Evolutionary conservation across 2,329 filamentous ascomycete species (phyloP), one percentile per base, ranked within the genome.

Genomic region (Fusarium sp.): DNA sequence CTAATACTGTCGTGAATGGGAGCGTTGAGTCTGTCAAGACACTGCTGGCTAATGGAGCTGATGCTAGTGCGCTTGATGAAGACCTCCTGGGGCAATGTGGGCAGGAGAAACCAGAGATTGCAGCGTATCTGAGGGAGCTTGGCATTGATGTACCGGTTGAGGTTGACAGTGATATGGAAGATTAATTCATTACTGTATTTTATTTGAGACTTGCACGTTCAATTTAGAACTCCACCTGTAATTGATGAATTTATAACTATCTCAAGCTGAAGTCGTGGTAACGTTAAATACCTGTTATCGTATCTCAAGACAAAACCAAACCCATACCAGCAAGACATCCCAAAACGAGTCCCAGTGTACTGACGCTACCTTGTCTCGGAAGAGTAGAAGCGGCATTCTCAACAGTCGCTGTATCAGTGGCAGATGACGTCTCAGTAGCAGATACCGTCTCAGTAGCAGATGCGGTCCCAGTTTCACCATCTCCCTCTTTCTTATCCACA

Each of bases 21-120:
- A 50, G 15, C 8, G 6, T 66, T 3, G 40, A 42, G 4, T 56
- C 65, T 1, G 66, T 69, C 0, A 56, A 68, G 15, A 3, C 53
- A 15, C 14, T 69, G 1, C 18, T 69, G 0, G 38, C 45, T 3
- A 11, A 69, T 18, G 66, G 59, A 2, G 66, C 65, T 8, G 59
- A 65, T 27, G 25, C 55, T 1, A 50, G 6, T 8, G 18, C 30
- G 0, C 16, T 69, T 6, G 65, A 66, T 16, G 45, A 53, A 6
- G 66, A 69, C 1, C 40, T 38, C 25, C 51, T 60, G 4, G 8
- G 18, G 10, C 43, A 65, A 9, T 69, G 65, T 11, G 24, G 5
- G 6, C n/a, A 38, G 1, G 65, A 69, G 10, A 65, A 56, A 1
- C 54, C 50, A 0, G 43, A 24, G 2, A 49, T 69, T 20, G 65